Percentiles rank a stretch among this genome's conserved stretches.
Conservation (phyloP, 2,329 filamentous ascomycete genomes). For the Colletotrichum orchidophilum region DNA sequence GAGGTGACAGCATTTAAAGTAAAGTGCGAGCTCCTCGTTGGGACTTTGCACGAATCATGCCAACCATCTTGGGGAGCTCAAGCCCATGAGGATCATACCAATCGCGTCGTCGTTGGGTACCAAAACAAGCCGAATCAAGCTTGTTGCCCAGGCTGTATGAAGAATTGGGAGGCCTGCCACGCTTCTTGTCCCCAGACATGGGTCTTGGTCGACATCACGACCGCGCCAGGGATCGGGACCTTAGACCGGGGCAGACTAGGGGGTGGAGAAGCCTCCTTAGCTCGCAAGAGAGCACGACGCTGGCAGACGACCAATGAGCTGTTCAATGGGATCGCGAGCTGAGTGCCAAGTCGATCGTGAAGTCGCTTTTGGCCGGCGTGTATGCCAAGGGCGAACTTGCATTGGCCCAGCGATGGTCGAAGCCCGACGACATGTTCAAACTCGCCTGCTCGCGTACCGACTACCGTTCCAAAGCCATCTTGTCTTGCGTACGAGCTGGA, state of each 20-base stretch:
- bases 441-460: neutral
- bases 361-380: neutral
- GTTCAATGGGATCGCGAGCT: slow-evolving; percentile 5
- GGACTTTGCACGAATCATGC: neutral
- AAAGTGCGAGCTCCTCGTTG: neutral
- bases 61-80: neutral
- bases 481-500: neutral
- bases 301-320: neutral
- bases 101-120: slow-evolving; percentile 8
- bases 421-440: neutral
- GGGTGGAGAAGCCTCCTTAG: slow-evolving; percentile 18
- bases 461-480: neutral
- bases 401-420: slow-evolving; percentile 1
- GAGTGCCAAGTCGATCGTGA: slow-evolving; percentile 24
- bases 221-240: slow-evolving; percentile 18
- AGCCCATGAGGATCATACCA: neutral
- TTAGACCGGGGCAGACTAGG: neutral
- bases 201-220: slow-evolving; percentile 31
- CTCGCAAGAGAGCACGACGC: slow-evolving; percentile 9
- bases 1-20: slow-evolving; percentile 22
- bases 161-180: neutral
- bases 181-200: slow-evolving; percentile 11
- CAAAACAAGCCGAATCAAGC: slow-evolving; percentile 19
- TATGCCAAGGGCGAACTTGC: no score
- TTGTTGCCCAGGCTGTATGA: slow-evolving; percentile 9